Percentiles rank a stretch among this genome's conserved stretches.
Evolutionary conservation across 2,329 filamentous ascomycete species (phyloP).

Genomic region (Fusarium pininemorale): DNA sequence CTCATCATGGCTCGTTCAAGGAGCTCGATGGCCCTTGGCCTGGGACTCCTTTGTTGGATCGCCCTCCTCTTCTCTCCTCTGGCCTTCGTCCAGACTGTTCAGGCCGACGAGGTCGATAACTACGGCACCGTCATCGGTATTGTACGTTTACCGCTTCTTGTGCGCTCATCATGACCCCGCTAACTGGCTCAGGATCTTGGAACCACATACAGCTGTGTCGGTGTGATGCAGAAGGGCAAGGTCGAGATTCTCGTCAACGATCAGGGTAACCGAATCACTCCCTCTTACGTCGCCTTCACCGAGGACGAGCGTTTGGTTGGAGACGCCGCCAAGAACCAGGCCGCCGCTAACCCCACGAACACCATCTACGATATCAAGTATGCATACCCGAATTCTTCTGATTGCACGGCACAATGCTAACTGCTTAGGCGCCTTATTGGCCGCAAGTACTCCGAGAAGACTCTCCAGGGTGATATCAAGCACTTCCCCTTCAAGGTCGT

Average conservation of each 20-base stretch:
- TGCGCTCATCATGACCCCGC: constrained; percentile 3
- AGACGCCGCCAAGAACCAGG: constrained; percentile 98
- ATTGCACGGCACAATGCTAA: constrained; percentile 27
- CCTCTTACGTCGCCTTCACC: constrained; percentile 95
- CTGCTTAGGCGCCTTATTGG: constrained; percentile 78
- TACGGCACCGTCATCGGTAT: constrained; percentile 95
- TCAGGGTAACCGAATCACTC: constrained; percentile 95
- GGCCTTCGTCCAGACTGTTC: constrained; percentile 81
- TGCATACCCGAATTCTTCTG: constrained; percentile 51
- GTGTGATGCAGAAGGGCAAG: constrained; percentile 95
- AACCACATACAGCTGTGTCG: constrained; percentile 89
- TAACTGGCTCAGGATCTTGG: constrained; percentile 71
- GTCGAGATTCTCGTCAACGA: constrained; percentile 97
- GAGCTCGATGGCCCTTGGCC: constrained; percentile 77
- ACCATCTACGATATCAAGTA: constrained; percentile 88
- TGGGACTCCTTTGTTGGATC: constrained; percentile 93
- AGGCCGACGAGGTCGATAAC: constrained; percentile 77
- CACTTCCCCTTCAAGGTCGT: constrained; percentile 97
- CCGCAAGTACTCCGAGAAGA: constrained; percentile 83
- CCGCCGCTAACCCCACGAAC: constrained; percentile 77
- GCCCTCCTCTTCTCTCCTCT: constrained; percentile 88
- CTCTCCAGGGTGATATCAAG: constrained; percentile 94
- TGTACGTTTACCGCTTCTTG: constrained; percentile 57
- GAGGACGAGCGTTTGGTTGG: constrained; percentile 96
- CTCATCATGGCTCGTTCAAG: constrained; percentile 65